These are phyloP conservation scores for Boletus coccyginus DNA, from an alignment of 768 basidiomycete species.

Conservation along the genomic window DNA sequence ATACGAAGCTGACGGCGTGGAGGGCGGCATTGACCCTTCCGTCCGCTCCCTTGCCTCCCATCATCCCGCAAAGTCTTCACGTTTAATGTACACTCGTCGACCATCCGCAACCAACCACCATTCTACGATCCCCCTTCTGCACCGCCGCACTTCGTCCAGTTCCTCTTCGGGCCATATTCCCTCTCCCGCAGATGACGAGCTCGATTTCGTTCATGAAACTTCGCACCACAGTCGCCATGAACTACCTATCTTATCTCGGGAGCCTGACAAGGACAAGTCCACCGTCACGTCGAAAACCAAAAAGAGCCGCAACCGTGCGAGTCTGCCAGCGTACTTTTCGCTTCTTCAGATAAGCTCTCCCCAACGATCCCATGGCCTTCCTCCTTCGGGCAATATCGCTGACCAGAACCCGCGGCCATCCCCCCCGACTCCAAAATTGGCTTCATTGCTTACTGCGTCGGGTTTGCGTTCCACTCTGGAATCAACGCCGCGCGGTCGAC, in stretches of 20 bases:
- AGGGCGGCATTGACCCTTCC: conserved; percentile 38
- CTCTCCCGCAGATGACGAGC: conserved; percentile 44
- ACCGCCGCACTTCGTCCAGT: conserved; percentile 48
- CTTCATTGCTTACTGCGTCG: conserved; percentile 33
- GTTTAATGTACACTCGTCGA: conserved; percentile 63
- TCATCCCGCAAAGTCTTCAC: conserved; percentile 38
- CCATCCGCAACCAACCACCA: conserved; percentile 71
- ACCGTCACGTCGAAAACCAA: conserved; percentile 40
- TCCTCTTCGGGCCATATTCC: conserved; percentile 31
- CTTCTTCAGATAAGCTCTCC: conserved; percentile 54
- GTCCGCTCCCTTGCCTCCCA: conserved; percentile 41
- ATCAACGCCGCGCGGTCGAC: conserved; percentile 53
- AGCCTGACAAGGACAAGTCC: conserved; percentile 23
- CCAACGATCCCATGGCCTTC: conserved; percentile 36
- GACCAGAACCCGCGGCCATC: conserved; percentile 41
- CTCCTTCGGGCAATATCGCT: conserved; percentile 47
- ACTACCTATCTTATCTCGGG: conserved; percentile 28
- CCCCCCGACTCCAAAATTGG: conserved; percentile 59
- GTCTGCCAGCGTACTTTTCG: conserved; percentile 75
- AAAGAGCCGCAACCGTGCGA: conserved; percentile 63
- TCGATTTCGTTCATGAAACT: conserved; percentile 38
- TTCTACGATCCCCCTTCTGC: conserved; percentile 55
- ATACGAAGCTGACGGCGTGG: conserved; percentile 30
- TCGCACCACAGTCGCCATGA: conserved; percentile 28
- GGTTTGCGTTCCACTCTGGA: conserved; percentile 36